Evolutionary conservation across 305 asterid genomes (phyloP), one percentile per base, ranked within the genome.

Genomic region (Fraxinus baroniana): DNA sequence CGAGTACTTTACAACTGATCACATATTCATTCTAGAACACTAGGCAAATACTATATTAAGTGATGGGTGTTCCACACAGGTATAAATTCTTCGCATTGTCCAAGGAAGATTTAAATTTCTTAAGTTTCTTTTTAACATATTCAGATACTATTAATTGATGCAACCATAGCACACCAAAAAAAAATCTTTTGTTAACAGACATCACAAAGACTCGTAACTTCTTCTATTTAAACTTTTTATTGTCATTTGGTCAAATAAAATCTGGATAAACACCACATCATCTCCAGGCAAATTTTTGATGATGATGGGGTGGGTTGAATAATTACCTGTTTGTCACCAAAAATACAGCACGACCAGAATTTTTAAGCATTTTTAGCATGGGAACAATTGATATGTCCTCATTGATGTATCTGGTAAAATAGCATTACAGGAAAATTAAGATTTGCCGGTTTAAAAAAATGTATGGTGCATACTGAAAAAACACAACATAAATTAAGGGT

Each of bases 251-350:
- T 60, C 70, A n/a, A 20, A 60, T 60, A 20, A 20, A n/a, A 20
- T 20, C 12, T 18, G 30, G 30, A 18, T 60, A 20, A 20, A 20
- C 24, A 20, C 26, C 12, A 60, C 30, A 18, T n/a, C 2, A 60
- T 60, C 30, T 60, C 70, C 30, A n/a, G 24, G 30, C 30, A 18
- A 60, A 28, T 60, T 60, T 20, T 60, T 66, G 70, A 5, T 28
- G 46, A 74, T 35, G 2, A 74, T 35, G 26, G 37, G 17, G 36
- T 44, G 33, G 77, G 73, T 12, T 66, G 74, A 72, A 22, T 36
- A 78, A 72, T 84, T 84, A 96, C 99, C 99, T 96, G 93, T 94
- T 96, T 80, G 99, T 96, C 85, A 95, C 99, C 88, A 96, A 87
- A 89, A 96, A 96, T 57, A 93, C 91, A 81, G 94, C 94, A 79